Conservation (phyloP, 2,329 filamentous ascomycete genomes). For the Drechslera avenae region DNA sequence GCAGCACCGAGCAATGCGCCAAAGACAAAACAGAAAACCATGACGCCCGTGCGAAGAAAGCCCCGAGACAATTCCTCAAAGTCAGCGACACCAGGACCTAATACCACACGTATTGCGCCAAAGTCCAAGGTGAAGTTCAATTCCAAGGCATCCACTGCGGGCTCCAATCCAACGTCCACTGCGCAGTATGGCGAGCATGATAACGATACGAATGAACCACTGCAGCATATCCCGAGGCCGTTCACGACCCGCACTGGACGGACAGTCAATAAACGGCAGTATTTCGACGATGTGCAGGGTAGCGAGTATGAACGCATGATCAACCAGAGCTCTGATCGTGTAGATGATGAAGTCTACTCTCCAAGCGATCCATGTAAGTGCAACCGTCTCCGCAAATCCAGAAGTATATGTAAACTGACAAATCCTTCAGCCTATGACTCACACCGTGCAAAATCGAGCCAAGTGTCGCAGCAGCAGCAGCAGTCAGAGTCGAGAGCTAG, state of each 20-base stretch:
- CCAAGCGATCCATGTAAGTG: constrained; percentile 1
- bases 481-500: neutral
- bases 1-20: too few species aligned
- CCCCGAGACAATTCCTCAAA: neutral
- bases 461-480: neutral
- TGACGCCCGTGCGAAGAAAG: too few species aligned
- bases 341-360: neutral
- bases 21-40: constrained; percentile 1
- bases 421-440: neutral
- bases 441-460: neutral
- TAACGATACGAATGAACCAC: neutral
- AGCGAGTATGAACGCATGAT: constrained; percentile 5
- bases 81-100: neutral
- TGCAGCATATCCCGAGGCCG: neutral
- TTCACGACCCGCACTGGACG: constrained; percentile 9
- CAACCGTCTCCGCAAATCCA: neutral
- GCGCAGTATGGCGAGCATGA: neutral
- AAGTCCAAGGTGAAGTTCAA: neutral
- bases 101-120: neutral
- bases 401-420: neutral
- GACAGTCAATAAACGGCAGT: neutral
- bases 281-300: neutral
- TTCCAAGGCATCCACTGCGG: neutral
- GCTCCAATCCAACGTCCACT: neutral
- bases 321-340: neutral